A percentile compares a stretch with the other conserved stretches of the same genome.
phyloP scores from a whole-genome alignment of 805 yeast genomes.

The Hanseniaspora pseudoguilliermondii region DNA sequence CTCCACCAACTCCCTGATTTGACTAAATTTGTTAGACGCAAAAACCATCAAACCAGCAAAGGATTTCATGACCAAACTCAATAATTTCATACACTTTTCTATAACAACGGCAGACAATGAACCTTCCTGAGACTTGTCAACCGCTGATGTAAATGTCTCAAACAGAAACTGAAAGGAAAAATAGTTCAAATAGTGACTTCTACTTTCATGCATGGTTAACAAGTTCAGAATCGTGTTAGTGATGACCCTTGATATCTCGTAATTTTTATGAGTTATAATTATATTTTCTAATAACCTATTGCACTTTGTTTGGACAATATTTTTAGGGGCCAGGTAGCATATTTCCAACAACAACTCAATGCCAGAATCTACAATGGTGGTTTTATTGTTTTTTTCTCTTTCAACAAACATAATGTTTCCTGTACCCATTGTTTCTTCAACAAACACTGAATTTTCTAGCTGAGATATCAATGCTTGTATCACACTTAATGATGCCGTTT shows the following conservation, averaged over 20 bases:
- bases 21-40: constrained; percentile 41
- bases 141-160: constrained; percentile 2
- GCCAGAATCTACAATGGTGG: constrained; percentile 28
- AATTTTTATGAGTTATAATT: constrained; percentile 21
- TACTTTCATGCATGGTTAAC: constrained; percentile 23
- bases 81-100: constrained; percentile 45
- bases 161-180: constrained; percentile 32
- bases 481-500: constrained; percentile 56
- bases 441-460: constrained; percentile 34
- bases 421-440: constrained; percentile 19
- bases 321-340: constrained; percentile 34
- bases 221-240: constrained; percentile 23
- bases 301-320: constrained; percentile 37
- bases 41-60: constrained; percentile 68
- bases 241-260: constrained; percentile 21
- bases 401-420: neutral
- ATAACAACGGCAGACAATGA: constrained; percentile 32
- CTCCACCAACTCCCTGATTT: constrained; percentile 44
- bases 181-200: constrained; percentile 36
- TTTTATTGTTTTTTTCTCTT: neutral
- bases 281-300: constrained; percentile 29
- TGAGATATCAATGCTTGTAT: constrained; percentile 55
- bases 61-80: constrained; percentile 50
- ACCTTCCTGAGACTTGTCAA: neutral
- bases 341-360: constrained; percentile 47